A percentile compares a stretch with the other conserved stretches of the same genome.
Evolutionary conservation across 2,329 filamentous ascomycete species (phyloP).

Genomic region (Colletotrichum trifolii): DNA sequence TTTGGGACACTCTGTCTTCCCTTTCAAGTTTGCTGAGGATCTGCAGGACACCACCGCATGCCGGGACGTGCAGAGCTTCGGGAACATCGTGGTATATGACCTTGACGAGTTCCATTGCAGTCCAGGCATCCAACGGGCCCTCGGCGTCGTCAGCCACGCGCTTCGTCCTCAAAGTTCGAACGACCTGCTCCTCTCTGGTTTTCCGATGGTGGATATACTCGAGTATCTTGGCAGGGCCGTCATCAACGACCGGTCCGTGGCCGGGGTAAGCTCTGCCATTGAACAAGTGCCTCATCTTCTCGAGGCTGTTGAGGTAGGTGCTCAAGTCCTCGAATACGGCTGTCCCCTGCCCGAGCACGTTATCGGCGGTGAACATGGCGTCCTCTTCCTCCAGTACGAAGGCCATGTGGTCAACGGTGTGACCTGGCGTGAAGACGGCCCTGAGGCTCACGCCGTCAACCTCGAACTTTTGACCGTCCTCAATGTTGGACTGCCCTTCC

Average conservation of each 20-base stretch:
- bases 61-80: conserved; percentile 78
- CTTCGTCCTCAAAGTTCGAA: conserved; percentile 66
- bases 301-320: conserved; percentile 75
- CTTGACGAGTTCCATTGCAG: conserved; percentile 85
- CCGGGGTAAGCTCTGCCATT: conserved; percentile 83
- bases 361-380: conserved; percentile 90
- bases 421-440: conserved; percentile 72
- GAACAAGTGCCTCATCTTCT: conserved; percentile 75
- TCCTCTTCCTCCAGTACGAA: conserved; percentile 82
- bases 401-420: conserved; percentile 84
- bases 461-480: conserved; percentile 64
- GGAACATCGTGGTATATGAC: conserved; percentile 86
- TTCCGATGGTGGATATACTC: conserved; percentile 88
- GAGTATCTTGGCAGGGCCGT: conserved; percentile 76
- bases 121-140: conserved; percentile 62
- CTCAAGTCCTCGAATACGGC: conserved; percentile 84
- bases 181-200: conserved; percentile 81
- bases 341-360: conserved; percentile 87
- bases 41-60: conserved; percentile 79
- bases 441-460: conserved; percentile 73
- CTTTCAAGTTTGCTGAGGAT: conserved; percentile 81
- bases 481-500: conserved; percentile 58
- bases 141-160: conserved; percentile 40
- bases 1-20: conserved; percentile 73
- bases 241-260: conserved; percentile 82